phyloP scores from a whole-genome alignment of 495 filamentous ascomycete genomes.

The Parachaetomium inaequale region DNA sequence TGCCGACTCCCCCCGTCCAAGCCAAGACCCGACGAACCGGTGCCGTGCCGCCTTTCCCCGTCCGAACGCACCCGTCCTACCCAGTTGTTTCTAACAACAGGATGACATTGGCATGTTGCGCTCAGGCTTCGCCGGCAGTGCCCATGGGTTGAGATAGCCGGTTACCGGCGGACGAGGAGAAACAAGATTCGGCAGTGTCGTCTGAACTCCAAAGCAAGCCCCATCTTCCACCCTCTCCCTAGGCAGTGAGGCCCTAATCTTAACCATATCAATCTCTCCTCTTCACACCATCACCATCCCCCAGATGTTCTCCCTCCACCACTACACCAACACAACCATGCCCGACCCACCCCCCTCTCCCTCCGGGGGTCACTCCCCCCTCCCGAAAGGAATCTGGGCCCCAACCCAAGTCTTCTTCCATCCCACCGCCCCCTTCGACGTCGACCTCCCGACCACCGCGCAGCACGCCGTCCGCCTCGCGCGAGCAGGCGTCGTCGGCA shows the following conservation, averaged over 20 bases:
- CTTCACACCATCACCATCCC: not conserved
- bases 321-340: not conserved
- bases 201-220: too few species aligned
- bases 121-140: not conserved
- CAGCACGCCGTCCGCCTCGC: conserved; percentile 3
- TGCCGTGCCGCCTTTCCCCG: not conserved
- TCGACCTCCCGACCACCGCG: not conserved
- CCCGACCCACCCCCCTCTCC: not conserved
- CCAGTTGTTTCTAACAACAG: not conserved
- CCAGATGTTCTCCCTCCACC: not conserved
- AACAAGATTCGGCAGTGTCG: not conserved
- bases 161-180: not conserved
- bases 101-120: not conserved
- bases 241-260: too few species aligned
- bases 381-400: not conserved
- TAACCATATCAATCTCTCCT: not conserved
- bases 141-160: not conserved
- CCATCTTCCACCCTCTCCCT: too few species aligned
- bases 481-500: conserved; percentile 1
- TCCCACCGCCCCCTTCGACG: not conserved
- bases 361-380: not conserved
- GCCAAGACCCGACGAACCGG: too few species aligned
- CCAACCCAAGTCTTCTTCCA: conserved; percentile 6
- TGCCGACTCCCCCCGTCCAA: not conserved
- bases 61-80: not conserved